Base-by-base conservation (phyloP, 164 flowering plant species). In the Kingdonia uniflora region DNA sequence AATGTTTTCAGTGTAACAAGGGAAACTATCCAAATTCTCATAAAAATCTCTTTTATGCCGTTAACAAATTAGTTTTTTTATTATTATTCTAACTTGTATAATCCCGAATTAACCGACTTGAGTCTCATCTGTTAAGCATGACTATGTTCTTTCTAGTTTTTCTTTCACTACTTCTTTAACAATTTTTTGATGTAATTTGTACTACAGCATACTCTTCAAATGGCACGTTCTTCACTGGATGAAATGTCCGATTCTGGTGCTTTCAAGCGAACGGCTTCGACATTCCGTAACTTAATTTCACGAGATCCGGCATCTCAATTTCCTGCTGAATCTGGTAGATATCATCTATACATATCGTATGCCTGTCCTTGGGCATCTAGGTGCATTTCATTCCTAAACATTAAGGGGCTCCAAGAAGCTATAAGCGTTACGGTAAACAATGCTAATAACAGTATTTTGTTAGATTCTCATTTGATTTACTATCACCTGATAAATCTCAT, bases 301-400 rank as follows among this genome's bases (percentile, higher is more conserved):
- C 59, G 71, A 54, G 85, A 82, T 29, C 79, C 80, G 14, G 43
- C 62, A 42, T 84, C 99, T 14, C 68, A 71, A 22, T 88, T 88
- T 59, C 89, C 82, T 26, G 73, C 92, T 15, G 95, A 84, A 58
- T 50, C 85, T 22, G 95, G 97, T 54, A 78, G 99, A 72, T 92
- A 92, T 64, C 99, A 92, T 74, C 69, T 92, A 24, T 86, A 88
- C 35, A 58, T 88, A 62, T 88, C 97, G 4, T 88, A 84, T 68
- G 99, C 97, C 19, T 92, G 97, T 43, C 99, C 95, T n/a, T 88
- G 99, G 99, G 99, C 99, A 48, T 79, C 81, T n/a, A 77, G 99
- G 66, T 92, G 99, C 68, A 79, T 88, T 62, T 74, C 97, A 11
- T 84, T 64, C 60, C 59, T 88, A 74, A 78, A 80, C 62, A 60